Evolutionary conservation across 2,329 filamentous ascomycete genomes (phyloP), one percentile per base, ranked within the genome.

Genomic region (Monosporascus cannonballus): DNA sequence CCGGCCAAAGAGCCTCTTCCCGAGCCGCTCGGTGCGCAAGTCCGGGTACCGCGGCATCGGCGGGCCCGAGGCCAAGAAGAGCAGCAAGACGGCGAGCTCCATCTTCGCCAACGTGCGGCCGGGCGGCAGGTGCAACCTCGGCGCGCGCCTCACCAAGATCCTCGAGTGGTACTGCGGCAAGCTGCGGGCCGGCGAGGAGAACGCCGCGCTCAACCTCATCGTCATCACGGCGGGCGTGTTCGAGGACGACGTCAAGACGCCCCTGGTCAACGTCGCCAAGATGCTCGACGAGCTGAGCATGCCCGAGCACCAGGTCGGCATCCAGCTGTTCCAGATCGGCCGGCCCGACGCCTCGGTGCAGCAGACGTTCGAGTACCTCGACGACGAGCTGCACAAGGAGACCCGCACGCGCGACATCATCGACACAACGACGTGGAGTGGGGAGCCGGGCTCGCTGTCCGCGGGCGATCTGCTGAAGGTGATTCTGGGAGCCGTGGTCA

Each of bases 261-360:
- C 56, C 3, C 50, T 60, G 7, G 42, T 59, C 48, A 47, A 52
- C 24, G 50, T 53, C 25, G 58, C 58, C 25, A 54, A 55, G 47
- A 48, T 51, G 52, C 58, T 60, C 27, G 58, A 60, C 53, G 51
- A 54, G 42, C 52, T 59, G 49, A 27, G 49, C 20, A 53, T 59
- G 22, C 58, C 58, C 36, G 56, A 57, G 49, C 58, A 60, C 52
- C 58, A 60, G 55, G 52, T 60, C 51, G 58, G 58, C 51, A 54
- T 60, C 22, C 58, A 60, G 53, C 53, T 60, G 27, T 60, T 60
- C 55, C 56, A 60, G 53, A 57, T 60, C 53, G 56, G 58, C 45
- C 50, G 54, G 17, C 36, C 25, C 18, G 49, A 37, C 34, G 50
- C 51, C 17, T 54, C 55, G 50, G 55, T 56, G 41, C 50, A 49